Evolutionary conservation across 2,329 filamentous ascomycete genomes (phyloP).

Genomic region (Aspergillus melleus): DNA sequence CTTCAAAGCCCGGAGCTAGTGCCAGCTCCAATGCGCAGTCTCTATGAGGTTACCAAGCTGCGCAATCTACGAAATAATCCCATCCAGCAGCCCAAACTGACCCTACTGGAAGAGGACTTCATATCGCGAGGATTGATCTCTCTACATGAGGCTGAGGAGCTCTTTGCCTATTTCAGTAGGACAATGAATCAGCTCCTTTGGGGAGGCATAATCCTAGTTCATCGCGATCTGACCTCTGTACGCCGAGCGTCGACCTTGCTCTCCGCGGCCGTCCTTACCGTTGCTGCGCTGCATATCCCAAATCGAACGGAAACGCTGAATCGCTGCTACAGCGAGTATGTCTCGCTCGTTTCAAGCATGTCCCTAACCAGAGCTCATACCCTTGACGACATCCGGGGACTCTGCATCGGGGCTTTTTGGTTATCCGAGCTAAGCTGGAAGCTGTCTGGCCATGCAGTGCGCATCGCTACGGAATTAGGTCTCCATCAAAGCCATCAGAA

Average conservation of each 20-base stretch:
- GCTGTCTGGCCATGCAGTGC: constrained; percentile 59
- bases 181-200: constrained; percentile 54
- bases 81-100: constrained; percentile 37
- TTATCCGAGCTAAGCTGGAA: constrained; percentile 64
- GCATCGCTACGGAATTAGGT: constrained; percentile 59
- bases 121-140: constrained; percentile 51
- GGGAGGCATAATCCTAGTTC: constrained; percentile 54
- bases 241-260: constrained; percentile 57
- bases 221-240: constrained; percentile 52
- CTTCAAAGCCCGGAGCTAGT: constrained; percentile 46
- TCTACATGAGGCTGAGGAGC: constrained; percentile 51
- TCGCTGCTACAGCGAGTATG: constrained; percentile 58
- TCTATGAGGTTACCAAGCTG: constrained; percentile 57
- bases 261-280: constrained; percentile 57
- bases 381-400: constrained; percentile 58
- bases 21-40: constrained; percentile 53
- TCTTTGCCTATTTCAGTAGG: constrained; percentile 54
- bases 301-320: constrained; percentile 54
- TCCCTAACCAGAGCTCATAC: constrained; percentile 60
- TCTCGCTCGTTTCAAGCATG: constrained; percentile 56
- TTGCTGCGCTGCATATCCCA: constrained; percentile 60
- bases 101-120: constrained; percentile 49
- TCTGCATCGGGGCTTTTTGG: constrained; percentile 64
- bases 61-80: constrained; percentile 43
- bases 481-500: constrained; percentile 56